Evolutionary conservation across 2,329 filamentous ascomycete genomes (phyloP), one percentile per base, ranked within the genome.

Genomic region (Acrocalymma vagum): DNA sequence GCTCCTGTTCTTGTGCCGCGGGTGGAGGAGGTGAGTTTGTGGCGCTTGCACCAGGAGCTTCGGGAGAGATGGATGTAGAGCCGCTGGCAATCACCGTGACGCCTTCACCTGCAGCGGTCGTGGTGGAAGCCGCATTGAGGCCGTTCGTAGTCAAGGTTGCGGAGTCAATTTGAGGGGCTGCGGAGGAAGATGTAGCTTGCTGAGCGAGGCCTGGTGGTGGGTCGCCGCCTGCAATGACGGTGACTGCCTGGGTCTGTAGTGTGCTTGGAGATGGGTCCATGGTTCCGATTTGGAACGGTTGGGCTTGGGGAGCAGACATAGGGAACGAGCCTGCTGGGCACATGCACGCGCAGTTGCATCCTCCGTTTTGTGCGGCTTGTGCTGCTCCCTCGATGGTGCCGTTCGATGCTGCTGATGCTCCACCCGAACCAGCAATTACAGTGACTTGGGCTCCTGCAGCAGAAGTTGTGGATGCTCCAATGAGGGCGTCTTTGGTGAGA

Each of bases 311-410:
- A 10, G 59, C 51, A 1, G 43, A 28, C 62, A 67, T 67, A 13
- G 65, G 63, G 43, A 65, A 67, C 6, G 55, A 48, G 6, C 54
- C 58, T 1, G 52, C 51, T 2, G 63, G 63, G 39, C 65, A 68
- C 23, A 41, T 27, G 38, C 64, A 69, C n/a, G 53, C 43, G 36
- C 65, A 69, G 20, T 45, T 53, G 33, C 65, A 68, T 7, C 43
- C 51, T 15, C 45, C 52, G 17, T 50, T 48, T 13, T n/a, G 37
- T 3, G 29, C 43, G 9, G 45, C 46, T 18, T 49, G 42, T 10
- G 41, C 51, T 6, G 56, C 48, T 9, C 38, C 33, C 30, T 25
- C 30, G 15, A 26, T 11, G 23, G 20, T 25, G 22, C 24, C 18
- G 5, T 20, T 25, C 5, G 26, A 15, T 5, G 48, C 41, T 3